phyloP scores from a whole-genome alignment of 2,329 filamentous ascomycete genomes.

The Chrysoporthe cubensis region DNA sequence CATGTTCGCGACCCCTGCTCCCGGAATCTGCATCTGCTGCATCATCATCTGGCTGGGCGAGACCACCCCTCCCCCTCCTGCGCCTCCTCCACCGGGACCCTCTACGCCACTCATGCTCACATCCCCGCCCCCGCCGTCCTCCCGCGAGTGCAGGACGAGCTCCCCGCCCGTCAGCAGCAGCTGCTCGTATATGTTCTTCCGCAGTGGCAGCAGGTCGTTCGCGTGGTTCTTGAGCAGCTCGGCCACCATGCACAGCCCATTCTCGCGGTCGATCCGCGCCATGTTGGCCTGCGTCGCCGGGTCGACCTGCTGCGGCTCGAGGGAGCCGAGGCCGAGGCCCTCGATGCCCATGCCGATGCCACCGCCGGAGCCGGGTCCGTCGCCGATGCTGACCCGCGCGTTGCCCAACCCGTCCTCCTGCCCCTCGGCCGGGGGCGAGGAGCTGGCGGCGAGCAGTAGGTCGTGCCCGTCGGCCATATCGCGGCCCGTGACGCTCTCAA shows the following conservation, averaged over 20 bases:
- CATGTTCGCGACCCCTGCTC: background rate
- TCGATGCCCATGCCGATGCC: slow-evolving; percentile 33
- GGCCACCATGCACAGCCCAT: slow-evolving; percentile 61
- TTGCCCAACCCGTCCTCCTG: slow-evolving; percentile 15
- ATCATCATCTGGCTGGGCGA: slow-evolving; percentile 16
- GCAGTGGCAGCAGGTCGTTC: slow-evolving; percentile 44
- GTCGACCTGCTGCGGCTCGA: slow-evolving; percentile 53
- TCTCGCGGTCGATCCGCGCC: slow-evolving; percentile 61
- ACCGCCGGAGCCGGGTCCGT: background rate
- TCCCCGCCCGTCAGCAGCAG: slow-evolving; percentile 56
- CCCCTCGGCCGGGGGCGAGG: background rate
- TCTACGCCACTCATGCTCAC: background rate
- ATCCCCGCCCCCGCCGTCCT: slow-evolving; percentile 10
- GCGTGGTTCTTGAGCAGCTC: slow-evolving; percentile 55
- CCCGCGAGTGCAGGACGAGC: slow-evolving; percentile 41
- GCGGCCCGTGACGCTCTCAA: slow-evolving; percentile 54
- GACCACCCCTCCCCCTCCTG: background rate
- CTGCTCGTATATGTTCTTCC: slow-evolving; percentile 48
- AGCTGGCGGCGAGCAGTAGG: slow-evolving; percentile 21
- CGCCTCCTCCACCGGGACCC: background rate
- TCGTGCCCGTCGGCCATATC: slow-evolving; percentile 35
- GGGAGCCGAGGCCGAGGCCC: slow-evolving; percentile 41
- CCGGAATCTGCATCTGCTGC: slow-evolving; percentile 10
- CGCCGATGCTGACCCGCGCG: slow-evolving; percentile 8
- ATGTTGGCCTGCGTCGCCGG: slow-evolving; percentile 49